phyloP scores from a whole-genome alignment of 257 asterid genomes.

The Solanum chmielewskii region DNA sequence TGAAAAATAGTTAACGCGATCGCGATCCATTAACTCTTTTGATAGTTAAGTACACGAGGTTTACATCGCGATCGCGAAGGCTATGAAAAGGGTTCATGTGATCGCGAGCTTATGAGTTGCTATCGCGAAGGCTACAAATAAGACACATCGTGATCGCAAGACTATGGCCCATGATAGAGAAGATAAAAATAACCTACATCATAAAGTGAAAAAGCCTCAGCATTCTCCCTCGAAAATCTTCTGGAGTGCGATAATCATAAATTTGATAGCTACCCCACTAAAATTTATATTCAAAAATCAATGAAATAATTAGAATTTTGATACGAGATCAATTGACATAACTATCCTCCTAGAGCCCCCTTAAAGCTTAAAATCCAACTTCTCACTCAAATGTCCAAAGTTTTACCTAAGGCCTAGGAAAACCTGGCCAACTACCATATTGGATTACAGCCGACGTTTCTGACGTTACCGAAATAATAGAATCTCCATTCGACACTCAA shows the following conservation, averaged over 20 bases:
- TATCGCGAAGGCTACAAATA: background rate
- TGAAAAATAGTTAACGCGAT: too few species aligned
- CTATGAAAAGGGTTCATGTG: background rate
- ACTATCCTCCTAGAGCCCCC: background rate
- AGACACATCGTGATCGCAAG: background rate
- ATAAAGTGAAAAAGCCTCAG: background rate
- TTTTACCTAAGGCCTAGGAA: background rate
- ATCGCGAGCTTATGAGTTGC: background rate
- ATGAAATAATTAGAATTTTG: background rate
- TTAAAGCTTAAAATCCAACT: background rate
- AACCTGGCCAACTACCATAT: background rate
- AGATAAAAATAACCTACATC: background rate
- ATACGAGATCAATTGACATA: background rate
- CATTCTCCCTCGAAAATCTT: background rate
- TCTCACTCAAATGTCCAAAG: background rate
- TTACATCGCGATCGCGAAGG: background rate
- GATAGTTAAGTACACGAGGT: background rate
- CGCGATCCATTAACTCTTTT: too few species aligned
- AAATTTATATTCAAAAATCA: too few species aligned
- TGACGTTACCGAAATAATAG: background rate
- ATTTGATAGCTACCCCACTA: background rate
- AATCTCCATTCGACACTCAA: background rate
- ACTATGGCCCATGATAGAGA: background rate
- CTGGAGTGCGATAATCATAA: background rate
- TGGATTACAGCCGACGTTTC: too few species aligned